A percentile compares a stretch with the other conserved stretches of the same genome.
Evolutionary conservation across 148 eudicot genomes (phyloP).

Genomic region (Diospyros kaki): DNA sequence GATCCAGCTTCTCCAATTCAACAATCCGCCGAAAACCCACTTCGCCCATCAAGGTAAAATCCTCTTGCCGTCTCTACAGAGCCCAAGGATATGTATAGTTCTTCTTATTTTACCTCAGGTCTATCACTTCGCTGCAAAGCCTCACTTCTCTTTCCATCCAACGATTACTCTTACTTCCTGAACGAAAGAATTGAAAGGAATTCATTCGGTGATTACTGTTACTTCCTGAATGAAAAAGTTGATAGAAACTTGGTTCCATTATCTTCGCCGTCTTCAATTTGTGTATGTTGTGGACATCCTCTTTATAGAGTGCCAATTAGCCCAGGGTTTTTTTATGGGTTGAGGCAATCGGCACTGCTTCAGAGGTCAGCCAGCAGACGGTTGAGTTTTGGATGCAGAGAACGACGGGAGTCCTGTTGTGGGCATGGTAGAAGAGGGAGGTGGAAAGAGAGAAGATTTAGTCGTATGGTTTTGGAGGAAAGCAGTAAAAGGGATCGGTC

Average conservation of each 20-base stretch:
- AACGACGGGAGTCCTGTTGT: conserved; percentile 31
- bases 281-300: conserved; percentile 32
- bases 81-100: conserved; percentile 32
- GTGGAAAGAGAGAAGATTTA: conserved; percentile 29
- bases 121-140: conserved; percentile 32
- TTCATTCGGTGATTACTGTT: conserved; percentile 29
- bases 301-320: conserved; percentile 31
- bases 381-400: conserved; percentile 34
- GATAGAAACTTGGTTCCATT: conserved; percentile 18
- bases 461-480: conserved; percentile 31
- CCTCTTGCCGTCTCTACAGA: conserved; percentile 9
- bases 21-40: conserved; percentile 11
- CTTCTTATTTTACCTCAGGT: conserved; percentile 32
- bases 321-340: conserved; percentile 55
- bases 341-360: conserved; percentile 70
- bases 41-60: conserved; percentile 27
- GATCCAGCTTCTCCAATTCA: conserved; percentile 9
- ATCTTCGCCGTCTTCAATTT: conserved; percentile 23
- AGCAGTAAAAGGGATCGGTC: conserved; percentile 15
- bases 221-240: conserved; percentile 25
- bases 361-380: conserved; percentile 57
- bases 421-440: conserved; percentile 21
- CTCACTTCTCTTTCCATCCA: conserved; percentile 29
- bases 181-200: conserved; percentile 23
- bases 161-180: conserved; percentile 26